A percentile compares a stretch with the other conserved stretches of the same genome.
These are phyloP conservation scores for Fusarium dimerum DNA, from an alignment of 2,329 filamentous ascomycete genomes.

Conservation along the genomic window DNA sequence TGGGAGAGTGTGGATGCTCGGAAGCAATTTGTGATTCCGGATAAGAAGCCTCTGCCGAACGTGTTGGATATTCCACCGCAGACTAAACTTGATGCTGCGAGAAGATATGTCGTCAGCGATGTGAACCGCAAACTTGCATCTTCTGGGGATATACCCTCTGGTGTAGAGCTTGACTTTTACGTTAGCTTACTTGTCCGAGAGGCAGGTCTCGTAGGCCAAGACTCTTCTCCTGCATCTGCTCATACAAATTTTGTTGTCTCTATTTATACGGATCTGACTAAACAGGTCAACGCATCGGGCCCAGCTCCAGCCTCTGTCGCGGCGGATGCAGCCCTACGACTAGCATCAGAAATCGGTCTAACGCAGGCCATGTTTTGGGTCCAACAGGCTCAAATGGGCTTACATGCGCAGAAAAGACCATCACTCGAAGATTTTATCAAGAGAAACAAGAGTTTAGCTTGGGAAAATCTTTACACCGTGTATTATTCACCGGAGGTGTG, in stretches of 20 bases:
- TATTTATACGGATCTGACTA: slow-evolving; percentile 1
- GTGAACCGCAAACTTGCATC: slow-evolving; percentile 6
- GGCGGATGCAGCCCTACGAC: slow-evolving; percentile 15
- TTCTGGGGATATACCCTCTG: slow-evolving; percentile 1
- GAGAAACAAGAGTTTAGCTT: slow-evolving; percentile 21
- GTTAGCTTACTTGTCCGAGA: background rate
- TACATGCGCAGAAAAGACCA: slow-evolving; percentile 1
- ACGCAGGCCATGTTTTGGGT: slow-evolving; percentile 33
- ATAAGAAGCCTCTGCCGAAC: slow-evolving; percentile 31
- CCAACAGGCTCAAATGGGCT: slow-evolving; percentile 21
- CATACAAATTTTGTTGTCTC: background rate
- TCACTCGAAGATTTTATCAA: slow-evolving; percentile 26
- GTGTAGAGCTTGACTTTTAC: background rate
- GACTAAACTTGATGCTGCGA: slow-evolving; percentile 16
- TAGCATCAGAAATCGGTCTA: slow-evolving; percentile 13
- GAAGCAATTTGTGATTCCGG: slow-evolving; percentile 28
- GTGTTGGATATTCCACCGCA: slow-evolving; percentile 19
- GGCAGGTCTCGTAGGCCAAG: background rate
- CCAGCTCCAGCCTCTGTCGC: slow-evolving; percentile 5
- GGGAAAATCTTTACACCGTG: slow-evolving; percentile 28
- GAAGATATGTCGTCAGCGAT: slow-evolving; percentile 19
- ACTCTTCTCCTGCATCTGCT: background rate
- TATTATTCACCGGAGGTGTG: slow-evolving; percentile 32
- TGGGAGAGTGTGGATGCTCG: slow-evolving; percentile 32
- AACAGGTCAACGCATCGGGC: background rate